A percentile compares a stretch with the other conserved stretches of the same genome.
These are phyloP conservation scores for Pichia cactophila DNA, from an alignment of 1,139 yeast species.

Conservation along the genomic window DNA sequence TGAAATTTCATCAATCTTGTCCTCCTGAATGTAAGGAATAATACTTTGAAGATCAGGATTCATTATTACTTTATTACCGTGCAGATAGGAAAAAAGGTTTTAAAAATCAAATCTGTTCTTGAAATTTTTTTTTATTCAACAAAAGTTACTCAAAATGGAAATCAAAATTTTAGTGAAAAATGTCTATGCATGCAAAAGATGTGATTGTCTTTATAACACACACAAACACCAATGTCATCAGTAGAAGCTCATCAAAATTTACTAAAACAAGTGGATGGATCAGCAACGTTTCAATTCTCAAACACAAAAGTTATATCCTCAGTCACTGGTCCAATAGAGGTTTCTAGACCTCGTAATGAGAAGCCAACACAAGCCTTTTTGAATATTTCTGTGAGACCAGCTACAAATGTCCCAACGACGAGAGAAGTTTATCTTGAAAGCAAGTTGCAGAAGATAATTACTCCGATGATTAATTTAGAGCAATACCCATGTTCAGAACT, in stretches of 20 bases:
- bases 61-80: background rate
- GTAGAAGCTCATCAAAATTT: slow-evolving; percentile 14
- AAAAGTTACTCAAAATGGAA: background rate
- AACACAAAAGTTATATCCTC: slow-evolving; percentile 60
- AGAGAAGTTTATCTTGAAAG: slow-evolving; percentile 75
- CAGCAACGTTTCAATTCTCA: slow-evolving; percentile 49
- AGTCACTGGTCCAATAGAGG: slow-evolving; percentile 88
- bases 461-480: slow-evolving; percentile 54
- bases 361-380: slow-evolving; percentile 70
- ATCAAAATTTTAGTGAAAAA: background rate
- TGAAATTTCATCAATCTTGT: slow-evolving; percentile 12
- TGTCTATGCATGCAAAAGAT: background rate
- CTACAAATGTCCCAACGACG: slow-evolving; percentile 66
- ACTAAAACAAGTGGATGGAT: slow-evolving; percentile 68
- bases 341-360: slow-evolving; percentile 68
- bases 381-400: slow-evolving; percentile 77
- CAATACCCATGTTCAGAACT: slow-evolving; percentile 77
- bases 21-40: slow-evolving; percentile 20
- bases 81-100: background rate
- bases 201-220: background rate
- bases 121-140: background rate
- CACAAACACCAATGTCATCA: background rate
- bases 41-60: slow-evolving; percentile 10
- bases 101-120: too few relatives aligned
- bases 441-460: slow-evolving; percentile 54